These are phyloP conservation scores for Xylariaceae sp. DNA, from an alignment of 2,329 filamentous ascomycete genomes.

Conservation along the genomic window DNA sequence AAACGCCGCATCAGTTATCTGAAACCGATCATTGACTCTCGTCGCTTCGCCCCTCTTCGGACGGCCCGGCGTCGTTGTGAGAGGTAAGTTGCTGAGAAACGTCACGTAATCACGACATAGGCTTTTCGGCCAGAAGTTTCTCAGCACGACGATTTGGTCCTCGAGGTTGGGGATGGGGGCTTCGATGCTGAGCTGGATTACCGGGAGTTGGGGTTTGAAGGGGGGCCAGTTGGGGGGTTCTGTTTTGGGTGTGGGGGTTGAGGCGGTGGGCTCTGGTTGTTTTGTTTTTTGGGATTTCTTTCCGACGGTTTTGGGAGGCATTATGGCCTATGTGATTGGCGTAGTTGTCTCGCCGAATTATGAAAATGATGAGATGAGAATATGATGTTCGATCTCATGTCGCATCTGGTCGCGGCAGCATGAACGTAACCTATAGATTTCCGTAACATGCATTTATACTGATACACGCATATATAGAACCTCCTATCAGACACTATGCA, in stretches of 20 bases:
- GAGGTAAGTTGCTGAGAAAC: conserved; percentile 60
- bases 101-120: conserved; percentile 72
- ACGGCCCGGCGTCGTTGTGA: conserved; percentile 71
- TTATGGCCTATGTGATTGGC: conserved; percentile 11
- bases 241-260: neutral
- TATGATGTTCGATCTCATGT: neutral
- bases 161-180: conserved; percentile 39
- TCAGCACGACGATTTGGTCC: conserved; percentile 67
- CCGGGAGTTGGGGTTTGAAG: conserved; percentile 63
- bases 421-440: neutral
- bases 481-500: no score
- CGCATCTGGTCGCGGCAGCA: neutral
- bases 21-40: conserved; percentile 84
- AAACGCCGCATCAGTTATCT: conserved; percentile 70
- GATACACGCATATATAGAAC: neutral
- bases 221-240: conserved; percentile 58
- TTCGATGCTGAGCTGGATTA: conserved; percentile 57
- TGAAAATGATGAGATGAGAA: neutral
- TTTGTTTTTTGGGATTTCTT: conserved; percentile 6
- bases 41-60: conserved; percentile 77
- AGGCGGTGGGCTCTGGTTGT: conserved; percentile 18
- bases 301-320: neutral
- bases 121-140: conserved; percentile 66
- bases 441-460: neutral
- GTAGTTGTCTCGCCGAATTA: neutral